Evolutionary conservation across 2,329 filamentous ascomycete species (phyloP).

Genomic region (Westerdykella sp.): DNA sequence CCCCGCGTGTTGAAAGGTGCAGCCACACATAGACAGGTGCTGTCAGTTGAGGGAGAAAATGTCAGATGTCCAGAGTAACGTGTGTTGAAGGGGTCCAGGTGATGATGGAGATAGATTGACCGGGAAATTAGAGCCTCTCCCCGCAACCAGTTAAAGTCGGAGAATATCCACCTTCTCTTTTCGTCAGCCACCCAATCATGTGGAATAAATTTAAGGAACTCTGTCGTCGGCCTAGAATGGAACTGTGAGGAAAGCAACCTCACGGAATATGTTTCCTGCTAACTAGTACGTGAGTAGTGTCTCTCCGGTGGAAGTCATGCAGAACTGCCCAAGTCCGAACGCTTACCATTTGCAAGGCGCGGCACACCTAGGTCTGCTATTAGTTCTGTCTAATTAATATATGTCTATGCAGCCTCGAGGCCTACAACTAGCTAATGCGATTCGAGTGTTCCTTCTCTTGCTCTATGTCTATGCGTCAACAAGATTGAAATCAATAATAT

Average conservation of each 20-base stretch:
- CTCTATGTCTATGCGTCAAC: too few relatives aligned
- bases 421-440: too few relatives aligned
- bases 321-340: background rate
- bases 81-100: too few relatives aligned
- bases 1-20: background rate
- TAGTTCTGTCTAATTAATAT: too few relatives aligned
- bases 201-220: background rate
- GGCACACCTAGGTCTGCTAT: background rate
- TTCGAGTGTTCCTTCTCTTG: too few relatives aligned
- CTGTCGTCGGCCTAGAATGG: too few relatives aligned
- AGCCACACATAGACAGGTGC: background rate
- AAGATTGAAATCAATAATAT: too few relatives aligned
- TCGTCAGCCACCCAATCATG: background rate
- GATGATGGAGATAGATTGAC: too few relatives aligned
- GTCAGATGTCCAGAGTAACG: too few relatives aligned
- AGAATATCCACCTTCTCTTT: slow-evolving; percentile 2
- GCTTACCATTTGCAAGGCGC: background rate
- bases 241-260: too few relatives aligned
- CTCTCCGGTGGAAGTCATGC: background rate
- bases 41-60: background rate
- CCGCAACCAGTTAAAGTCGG: background rate
- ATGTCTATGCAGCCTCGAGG: too few relatives aligned
- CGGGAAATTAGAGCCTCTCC: background rate
- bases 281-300: slow-evolving; percentile 1
- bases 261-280: background rate